These are phyloP conservation scores for Croton laevigatus DNA, from an alignment of 441 rosid species.

Conservation along the genomic window DNA sequence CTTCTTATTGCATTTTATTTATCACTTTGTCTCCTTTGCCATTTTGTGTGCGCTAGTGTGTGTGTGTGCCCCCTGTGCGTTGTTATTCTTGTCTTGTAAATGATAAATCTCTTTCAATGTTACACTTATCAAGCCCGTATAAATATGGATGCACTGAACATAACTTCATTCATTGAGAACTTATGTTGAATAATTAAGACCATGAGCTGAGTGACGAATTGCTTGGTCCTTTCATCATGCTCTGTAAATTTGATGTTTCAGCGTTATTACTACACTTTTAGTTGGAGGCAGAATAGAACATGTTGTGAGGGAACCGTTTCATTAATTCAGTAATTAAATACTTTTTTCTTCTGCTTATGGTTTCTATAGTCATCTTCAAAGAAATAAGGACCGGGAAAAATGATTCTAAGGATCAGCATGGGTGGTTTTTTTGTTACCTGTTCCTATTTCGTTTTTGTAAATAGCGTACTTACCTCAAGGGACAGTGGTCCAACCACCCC, in stretches of 20 bases:
- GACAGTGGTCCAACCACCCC: too few species aligned
- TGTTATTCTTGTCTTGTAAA: not conserved
- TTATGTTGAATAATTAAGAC: too few species aligned
- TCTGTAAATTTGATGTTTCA: too few species aligned
- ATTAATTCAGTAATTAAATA: not conserved
- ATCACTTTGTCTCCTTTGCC: not conserved
- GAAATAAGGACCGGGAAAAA: not conserved
- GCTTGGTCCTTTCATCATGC: too few species aligned
- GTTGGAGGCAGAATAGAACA: not conserved
- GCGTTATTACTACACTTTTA: not conserved
- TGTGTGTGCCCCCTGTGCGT: not conserved
- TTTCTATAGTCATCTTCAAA: not conserved
- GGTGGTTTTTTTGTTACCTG: too few species aligned
- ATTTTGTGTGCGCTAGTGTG: not conserved
- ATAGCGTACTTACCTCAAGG: too few species aligned
- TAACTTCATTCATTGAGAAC: not conserved
- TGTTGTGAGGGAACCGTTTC: not conserved
- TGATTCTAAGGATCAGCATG: too few species aligned
- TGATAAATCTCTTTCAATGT: not conserved
- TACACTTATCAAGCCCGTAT: not conserved
- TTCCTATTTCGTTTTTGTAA: too few species aligned
- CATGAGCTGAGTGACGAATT: too few species aligned
- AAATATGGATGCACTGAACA: not conserved
- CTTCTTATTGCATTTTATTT: not conserved
- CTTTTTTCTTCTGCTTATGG: not conserved